These are phyloP conservation scores for Chionographis japonica DNA, from an alignment of 106 monocot species.

Conservation along the genomic window DNA sequence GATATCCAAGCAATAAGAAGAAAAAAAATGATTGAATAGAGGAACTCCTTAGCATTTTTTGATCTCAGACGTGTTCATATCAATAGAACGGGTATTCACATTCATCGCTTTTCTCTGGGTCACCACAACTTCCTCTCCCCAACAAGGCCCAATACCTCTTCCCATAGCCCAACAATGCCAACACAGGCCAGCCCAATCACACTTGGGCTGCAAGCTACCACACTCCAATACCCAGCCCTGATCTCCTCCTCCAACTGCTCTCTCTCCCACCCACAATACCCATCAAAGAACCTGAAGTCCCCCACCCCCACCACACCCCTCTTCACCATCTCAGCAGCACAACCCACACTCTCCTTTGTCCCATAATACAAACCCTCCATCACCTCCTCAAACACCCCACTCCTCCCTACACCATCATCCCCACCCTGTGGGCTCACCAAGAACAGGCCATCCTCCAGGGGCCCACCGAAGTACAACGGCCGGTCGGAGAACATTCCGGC, in stretches of 20 bases:
- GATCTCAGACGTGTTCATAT: too few relatives aligned
- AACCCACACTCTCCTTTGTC: constrained; percentile 75
- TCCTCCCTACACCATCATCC: constrained; percentile 28
- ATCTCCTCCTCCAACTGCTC: constrained; percentile 74
- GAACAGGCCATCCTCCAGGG: constrained; percentile 63
- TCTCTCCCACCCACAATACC: constrained; percentile 82
- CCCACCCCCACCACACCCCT: constrained; percentile 43
- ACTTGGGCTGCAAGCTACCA: constrained; percentile 64
- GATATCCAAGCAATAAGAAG: too few relatives aligned
- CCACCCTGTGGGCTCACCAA: constrained; percentile 31
- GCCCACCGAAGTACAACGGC: constrained; percentile 87
- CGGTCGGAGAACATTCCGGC: constrained; percentile 52
- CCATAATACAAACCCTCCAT: constrained; percentile 76
- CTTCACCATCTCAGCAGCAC: constrained; percentile 88
- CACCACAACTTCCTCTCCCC: constrained; percentile 68
- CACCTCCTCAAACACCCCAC: constrained; percentile 78
- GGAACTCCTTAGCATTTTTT: too few relatives aligned
- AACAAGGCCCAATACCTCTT: constrained; percentile 61
- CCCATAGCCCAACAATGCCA: constrained; percentile 52
- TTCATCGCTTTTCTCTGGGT: too few relatives aligned
- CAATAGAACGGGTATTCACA: too few relatives aligned
- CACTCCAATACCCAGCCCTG: constrained; percentile 63
- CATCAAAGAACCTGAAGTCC: constrained; percentile 91
- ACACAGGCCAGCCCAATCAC: constrained; percentile 29
- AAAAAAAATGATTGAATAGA: too few relatives aligned